Evolutionary conservation across 225 moss, liverwort and hornwort genomes (phyloP).

Genomic region (Neckera pumila): DNA sequence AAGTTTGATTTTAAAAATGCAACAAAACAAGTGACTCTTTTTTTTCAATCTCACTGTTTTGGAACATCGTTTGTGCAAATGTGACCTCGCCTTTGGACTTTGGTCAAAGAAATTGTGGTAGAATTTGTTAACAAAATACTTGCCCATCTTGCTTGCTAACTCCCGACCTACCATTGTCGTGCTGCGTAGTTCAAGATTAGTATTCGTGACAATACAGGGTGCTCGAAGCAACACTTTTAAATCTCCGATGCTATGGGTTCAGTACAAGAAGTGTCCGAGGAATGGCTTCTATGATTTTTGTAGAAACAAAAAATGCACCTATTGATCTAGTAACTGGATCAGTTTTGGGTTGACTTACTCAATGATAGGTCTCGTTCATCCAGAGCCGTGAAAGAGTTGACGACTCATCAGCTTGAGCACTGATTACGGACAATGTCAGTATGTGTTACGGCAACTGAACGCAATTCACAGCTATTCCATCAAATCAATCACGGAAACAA

Average conservation of each 20-base stretch:
- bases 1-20: not conserved
- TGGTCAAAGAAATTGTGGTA: not conserved
- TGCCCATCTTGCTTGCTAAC: not conserved
- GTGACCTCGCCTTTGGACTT: not conserved
- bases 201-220: not conserved
- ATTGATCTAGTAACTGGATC: not conserved
- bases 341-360: not conserved
- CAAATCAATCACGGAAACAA: not conserved
- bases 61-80: not conserved
- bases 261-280: too few relatives aligned
- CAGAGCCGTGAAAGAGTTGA: not conserved
- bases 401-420: not conserved
- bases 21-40: not conserved
- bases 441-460: too few relatives aligned
- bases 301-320: not conserved
- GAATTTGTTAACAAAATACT: not conserved
- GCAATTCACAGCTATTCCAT: not conserved
- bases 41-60: not conserved
- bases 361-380: not conserved
- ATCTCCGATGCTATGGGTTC: rapidly evolving
- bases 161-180: not conserved
- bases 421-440: not conserved
- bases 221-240: not conserved
- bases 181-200: not conserved
- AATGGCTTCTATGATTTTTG: too few relatives aligned